Base-by-base conservation (phyloP, 2,329 filamentous ascomycete species). In the Beauveria bassiana region DNA sequence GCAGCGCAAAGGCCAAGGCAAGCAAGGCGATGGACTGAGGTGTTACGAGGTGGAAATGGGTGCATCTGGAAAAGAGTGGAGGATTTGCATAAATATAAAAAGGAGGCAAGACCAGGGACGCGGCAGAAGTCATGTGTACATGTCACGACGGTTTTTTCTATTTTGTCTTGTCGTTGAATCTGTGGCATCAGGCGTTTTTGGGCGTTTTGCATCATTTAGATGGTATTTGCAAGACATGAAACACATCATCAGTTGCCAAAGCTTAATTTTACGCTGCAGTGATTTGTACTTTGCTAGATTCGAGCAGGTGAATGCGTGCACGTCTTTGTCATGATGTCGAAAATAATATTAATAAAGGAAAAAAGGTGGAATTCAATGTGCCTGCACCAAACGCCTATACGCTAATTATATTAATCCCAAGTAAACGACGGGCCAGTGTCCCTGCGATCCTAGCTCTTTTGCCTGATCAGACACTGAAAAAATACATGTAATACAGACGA, bases 1-100 rank as follows among this genome's bases (percentile, higher is more conserved):
- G 77, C 73, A 85, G 84, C 75, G 81, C 83, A 68, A 86, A 86
- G 79, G 78, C 78, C 62, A 76, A 76, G 50, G 82, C 81, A 18
- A 82, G 80, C 73, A 79, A 79, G 72, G 76, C 79, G 28, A 69
- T 79, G 66, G 79, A 81, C 43, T 62, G 49, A 56, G 50, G 6
- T 9, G 14, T 4, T 16, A 2, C 26, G 18, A 3, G 3, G 40
- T 6, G 3, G 40, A 12, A 12, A 1, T 28, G 8, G 14, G 34
- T 12, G 24, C 9, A 26, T 34, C 14, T 43, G 22, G 9, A 26
- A 9, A 45, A 46, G 7, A 28, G 20, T 7, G 20, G n/a, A 26
- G 22, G 18, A 42, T 54, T 22, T 60, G 42, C 49, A 60, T 53
- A 50, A 53, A 51, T 53, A 46, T 54, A 47, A 61, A 56, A 47